Evolutionary conservation across 305 asterid genomes (phyloP), one percentile per base, ranked within the genome.

Genomic region (Ruellia speciosa): DNA sequence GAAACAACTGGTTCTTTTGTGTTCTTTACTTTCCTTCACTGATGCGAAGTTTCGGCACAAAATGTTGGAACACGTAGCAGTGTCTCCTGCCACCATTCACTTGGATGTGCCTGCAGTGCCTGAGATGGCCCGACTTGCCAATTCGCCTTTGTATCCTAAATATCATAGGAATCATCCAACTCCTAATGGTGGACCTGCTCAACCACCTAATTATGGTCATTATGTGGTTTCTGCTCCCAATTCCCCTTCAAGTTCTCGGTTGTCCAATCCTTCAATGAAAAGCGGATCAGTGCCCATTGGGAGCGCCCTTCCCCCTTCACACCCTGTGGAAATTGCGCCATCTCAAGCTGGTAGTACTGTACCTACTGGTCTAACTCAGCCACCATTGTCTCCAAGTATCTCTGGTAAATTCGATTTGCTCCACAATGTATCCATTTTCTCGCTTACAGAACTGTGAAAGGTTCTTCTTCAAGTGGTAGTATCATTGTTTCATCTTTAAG

Each of bases 301-400:
- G 49, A 49, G 75, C 52, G 77, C 60, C 64, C 67, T 69, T 65
- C 60, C 84, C 62, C 77, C 81, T 54, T 65, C 84, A 35, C 69
- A 14, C 54, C 74, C 63, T 54, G 64, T 71, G 13, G 79, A 70
- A 20, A 70, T 70, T 79, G 69, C 94, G 6, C 90, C 94, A 6
- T 52, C 75, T 59, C 95, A 82, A 65, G 66, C 83, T 49, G 78
- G 74, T 72, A 63, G 72, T 71, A 63, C 77, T 40, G 41, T 79
- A 62, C 94, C 97, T 15, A 16, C 87, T 49, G 86, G 82, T 65
- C 77, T 90, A 66, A 76, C 88, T 72, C 90, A 90, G 74, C 95
- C 95, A 7, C 96, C 97, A 37, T 67, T 85, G 63, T 81, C 96
- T 62, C 89, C 89, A 63, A 75, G 79, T 66, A 54, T 79, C 68